Conservation (phyloP, 75 land plant species). For the Larix kaempferi region DNA sequence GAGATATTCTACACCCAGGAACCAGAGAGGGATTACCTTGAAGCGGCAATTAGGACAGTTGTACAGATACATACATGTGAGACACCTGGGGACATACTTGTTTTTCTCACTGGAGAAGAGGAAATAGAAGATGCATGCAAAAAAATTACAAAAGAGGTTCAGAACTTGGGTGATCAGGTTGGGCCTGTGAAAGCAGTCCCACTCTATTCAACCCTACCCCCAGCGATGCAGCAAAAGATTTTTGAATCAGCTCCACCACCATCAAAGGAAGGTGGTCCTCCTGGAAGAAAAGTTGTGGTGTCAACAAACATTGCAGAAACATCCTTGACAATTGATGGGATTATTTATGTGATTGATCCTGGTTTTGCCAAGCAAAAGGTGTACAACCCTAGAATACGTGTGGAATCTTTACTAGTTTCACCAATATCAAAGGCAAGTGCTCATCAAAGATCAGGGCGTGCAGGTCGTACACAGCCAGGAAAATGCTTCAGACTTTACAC, state of each 20-base stretch:
- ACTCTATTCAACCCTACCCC: slow-evolving; percentile 92
- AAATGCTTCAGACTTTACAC: slow-evolving; percentile 95
- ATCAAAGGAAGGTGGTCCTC: slow-evolving; percentile 58
- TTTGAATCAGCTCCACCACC: slow-evolving; percentile 98
- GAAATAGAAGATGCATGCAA: slow-evolving; percentile 97
- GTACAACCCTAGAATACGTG: slow-evolving; percentile 94
- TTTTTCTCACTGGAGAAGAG: slow-evolving; percentile 94
- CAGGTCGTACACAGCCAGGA: slow-evolving; percentile 94
- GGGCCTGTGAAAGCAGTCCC: slow-evolving; percentile 96
- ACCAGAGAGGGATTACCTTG: slow-evolving; percentile 91
- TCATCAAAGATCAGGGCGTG: slow-evolving; percentile 93
- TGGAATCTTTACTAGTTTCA: slow-evolving; percentile 91
- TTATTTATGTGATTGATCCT: slow-evolving; percentile 96
- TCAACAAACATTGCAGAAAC: slow-evolving; percentile 99
- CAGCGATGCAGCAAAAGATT: slow-evolving; percentile 97
- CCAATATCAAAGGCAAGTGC: slow-evolving; percentile 99
- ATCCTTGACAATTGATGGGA: slow-evolving; percentile 94
- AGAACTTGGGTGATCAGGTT: slow-evolving; percentile 82
- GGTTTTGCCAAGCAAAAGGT: slow-evolving; percentile 91
- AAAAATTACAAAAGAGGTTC: slow-evolving; percentile 73
- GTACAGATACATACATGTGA: slow-evolving; percentile 93
- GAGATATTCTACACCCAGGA: slow-evolving; percentile 94
- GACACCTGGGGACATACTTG: slow-evolving; percentile 85
- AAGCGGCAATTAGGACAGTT: slow-evolving; percentile 92
- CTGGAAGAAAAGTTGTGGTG: slow-evolving; percentile 97